Base-by-base conservation (phyloP, 495 filamentous ascomycete species). In the Astrothelium macrocarpum region DNA sequence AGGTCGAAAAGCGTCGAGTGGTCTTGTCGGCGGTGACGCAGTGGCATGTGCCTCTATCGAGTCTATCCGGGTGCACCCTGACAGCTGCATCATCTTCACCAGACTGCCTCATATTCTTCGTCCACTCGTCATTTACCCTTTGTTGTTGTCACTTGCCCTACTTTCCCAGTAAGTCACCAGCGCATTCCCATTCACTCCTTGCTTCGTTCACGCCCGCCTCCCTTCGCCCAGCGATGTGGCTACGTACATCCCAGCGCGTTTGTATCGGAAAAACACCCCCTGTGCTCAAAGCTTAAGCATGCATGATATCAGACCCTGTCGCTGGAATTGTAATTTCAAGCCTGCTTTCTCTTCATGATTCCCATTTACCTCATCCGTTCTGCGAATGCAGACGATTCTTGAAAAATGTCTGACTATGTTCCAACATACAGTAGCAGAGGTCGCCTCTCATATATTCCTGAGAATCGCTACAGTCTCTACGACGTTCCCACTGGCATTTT, bases 261-360 rank as follows among this genome's bases (percentile, higher is more conserved):
- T 18, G 36, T 36, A n/a, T 60, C 59, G 4, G n/a, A 43, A 12
- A 60, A n/a, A n/a, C 28, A 12, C 31, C 36, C 59, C 36, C 59
- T 60, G 32, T 12, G 28, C 59, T 36, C n/a, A 5, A 18, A 32
- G 31, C 31, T 34, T 20, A 25, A 12, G 36, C 31, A 20, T 36
- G 59, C 59, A 26, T 36, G 31, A 43, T 60, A 60, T 60, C 59
- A 60, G n/a, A 18, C 36, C 32, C 49, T 56, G 59, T 60, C 23
- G 28, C 31, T 5, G 11, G 7, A 4, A 14, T 25, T 18, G 34
- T 18, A 23, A 60, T 36, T 26, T 43, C 26, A 60, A 60, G n/a
- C n/a, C n/a, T n/a, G n/a, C 10, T 16, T 1, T 36, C 25, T 36
- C 31, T 20, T 60, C 59, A 60, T 43, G 20, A 36, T 18, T 26